These are phyloP conservation scores for Grosmannia penicillata DNA, from an alignment of 2,329 filamentous ascomycete species.

Conservation along the genomic window DNA sequence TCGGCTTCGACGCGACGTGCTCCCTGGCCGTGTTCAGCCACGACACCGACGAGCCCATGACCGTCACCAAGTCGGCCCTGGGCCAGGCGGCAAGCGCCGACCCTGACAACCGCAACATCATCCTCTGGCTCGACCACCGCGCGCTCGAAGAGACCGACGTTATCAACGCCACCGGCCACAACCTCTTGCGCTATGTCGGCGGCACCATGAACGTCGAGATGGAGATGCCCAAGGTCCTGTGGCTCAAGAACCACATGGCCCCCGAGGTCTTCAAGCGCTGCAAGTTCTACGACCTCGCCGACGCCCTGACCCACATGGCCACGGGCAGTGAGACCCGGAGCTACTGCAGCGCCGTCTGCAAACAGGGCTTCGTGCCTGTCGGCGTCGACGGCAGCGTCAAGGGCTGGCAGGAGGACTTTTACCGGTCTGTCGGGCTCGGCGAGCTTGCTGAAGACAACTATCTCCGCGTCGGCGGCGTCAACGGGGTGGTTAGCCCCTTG, in stretches of 20 bases:
- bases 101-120: constrained; percentile 81
- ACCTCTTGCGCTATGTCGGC: constrained; percentile 87
- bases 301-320: constrained; percentile 86
- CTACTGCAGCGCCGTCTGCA: constrained; percentile 93
- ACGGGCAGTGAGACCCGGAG: constrained; percentile 85
- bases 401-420: constrained; percentile 95
- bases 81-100: constrained; percentile 24
- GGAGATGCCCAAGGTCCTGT: constrained; percentile 97
- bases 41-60: constrained; percentile 79
- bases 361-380: constrained; percentile 93
- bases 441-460: constrained; percentile 79
- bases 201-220: constrained; percentile 99
- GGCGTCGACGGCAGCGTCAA: constrained; percentile 94
- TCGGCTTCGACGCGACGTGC: constrained; percentile 98
- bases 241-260: constrained; percentile 98
- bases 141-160: constrained; percentile 80
- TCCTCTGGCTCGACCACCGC: constrained; percentile 93
- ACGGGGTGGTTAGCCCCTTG: constrained; percentile 72
- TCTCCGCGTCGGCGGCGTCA: constrained; percentile 82
- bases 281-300: constrained; percentile 93
- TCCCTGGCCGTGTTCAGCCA: constrained; percentile 81
- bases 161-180: constrained; percentile 87
- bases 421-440: constrained; percentile 69
- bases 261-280: constrained; percentile 76
- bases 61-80: constrained; percentile 82